Conservation (phyloP, 2,329 filamentous ascomycete species). For the Aspergillus sp. region DNA sequence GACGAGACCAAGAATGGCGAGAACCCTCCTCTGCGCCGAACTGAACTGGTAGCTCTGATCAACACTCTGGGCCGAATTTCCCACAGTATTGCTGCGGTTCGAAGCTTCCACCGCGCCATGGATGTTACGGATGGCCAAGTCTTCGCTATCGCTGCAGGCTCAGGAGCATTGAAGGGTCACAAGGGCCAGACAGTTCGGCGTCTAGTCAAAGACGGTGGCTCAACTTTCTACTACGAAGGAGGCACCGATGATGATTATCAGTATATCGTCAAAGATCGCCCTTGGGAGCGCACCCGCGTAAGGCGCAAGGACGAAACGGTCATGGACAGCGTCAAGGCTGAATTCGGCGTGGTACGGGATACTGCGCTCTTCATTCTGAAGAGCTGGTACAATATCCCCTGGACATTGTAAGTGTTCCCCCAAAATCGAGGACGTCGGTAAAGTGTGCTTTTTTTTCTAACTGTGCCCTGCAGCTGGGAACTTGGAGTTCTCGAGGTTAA, state of each 20-base stretch:
- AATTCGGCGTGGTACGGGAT: conserved; percentile 63
- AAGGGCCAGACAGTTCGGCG: conserved; percentile 14
- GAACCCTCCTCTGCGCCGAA: conserved; percentile 75
- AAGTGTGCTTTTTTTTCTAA: background rate
- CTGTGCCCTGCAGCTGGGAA: conserved; percentile 41
- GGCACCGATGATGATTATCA: conserved; percentile 44
- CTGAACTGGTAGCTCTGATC: conserved; percentile 89
- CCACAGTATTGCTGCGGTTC: conserved; percentile 73
- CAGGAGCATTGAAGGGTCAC: conserved; percentile 28
- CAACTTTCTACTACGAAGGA: conserved; percentile 38
- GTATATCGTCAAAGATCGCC: conserved; percentile 28
- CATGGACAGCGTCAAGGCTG: conserved; percentile 60
- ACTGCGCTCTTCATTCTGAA: conserved; percentile 66
- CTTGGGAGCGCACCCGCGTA: conserved; percentile 30
- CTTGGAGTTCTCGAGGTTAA: conserved; percentile 56
- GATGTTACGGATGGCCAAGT: conserved; percentile 36
- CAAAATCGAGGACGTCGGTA: background rate
- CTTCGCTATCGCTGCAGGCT: conserved; percentile 28
- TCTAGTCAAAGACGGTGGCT: conserved; percentile 34
- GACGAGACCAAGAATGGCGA: conserved; percentile 65
- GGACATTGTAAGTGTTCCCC: conserved; percentile 62
- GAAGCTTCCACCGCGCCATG: conserved; percentile 63
- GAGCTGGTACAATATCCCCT: conserved; percentile 70
- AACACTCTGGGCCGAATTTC: conserved; percentile 91
- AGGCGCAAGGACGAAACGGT: conserved; percentile 46